These are phyloP conservation scores for Tetracladium setigerum DNA, from an alignment of 495 filamentous ascomycete genomes.

Conservation along the genomic window DNA sequence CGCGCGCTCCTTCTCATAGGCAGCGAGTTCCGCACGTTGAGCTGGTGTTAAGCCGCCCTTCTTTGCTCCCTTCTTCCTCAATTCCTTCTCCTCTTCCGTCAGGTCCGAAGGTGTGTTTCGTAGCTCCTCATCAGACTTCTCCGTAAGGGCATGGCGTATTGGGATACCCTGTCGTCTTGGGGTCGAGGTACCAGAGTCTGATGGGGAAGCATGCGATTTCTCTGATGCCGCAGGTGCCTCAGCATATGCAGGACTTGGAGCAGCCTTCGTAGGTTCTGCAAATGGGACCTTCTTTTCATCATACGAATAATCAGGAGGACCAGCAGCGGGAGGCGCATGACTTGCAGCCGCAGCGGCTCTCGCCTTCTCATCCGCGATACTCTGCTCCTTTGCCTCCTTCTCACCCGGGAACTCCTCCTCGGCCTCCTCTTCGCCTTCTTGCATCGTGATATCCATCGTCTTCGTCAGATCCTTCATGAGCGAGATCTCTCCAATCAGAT, in stretches of 20 bases:
- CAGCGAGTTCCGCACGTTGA: conserved; percentile 81
- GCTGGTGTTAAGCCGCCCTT: conserved; percentile 80
- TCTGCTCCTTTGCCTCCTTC: conserved; percentile 40
- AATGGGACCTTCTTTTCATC: conserved; percentile 3
- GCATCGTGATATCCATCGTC: conserved; percentile 85
- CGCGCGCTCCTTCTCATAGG: conserved; percentile 80
- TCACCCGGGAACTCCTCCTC: conserved; percentile 47
- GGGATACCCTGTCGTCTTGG: conserved; percentile 55
- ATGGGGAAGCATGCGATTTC: conserved; percentile 12
- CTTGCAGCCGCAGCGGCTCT: conserved; percentile 16
- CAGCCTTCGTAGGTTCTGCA: conserved; percentile 8
- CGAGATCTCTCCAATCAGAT: conserved; percentile 86
- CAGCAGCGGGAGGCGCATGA: conserved; percentile 10
- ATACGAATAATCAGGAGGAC: conserved; percentile 20
- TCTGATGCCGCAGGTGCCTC: conserved; percentile 3
- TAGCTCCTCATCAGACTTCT: conserved; percentile 81
- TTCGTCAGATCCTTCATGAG: conserved; percentile 86
- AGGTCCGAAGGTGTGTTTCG: conserved; percentile 59
- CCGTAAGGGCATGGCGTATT: conserved; percentile 78
- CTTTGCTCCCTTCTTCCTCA: conserved; percentile 76
- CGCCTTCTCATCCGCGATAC: conserved; percentile 27
- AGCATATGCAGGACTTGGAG: neutral
- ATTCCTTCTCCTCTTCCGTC: conserved; percentile 68
- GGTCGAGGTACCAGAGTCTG: conserved; percentile 43
- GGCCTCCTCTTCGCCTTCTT: conserved; percentile 57